Base-by-base conservation (phyloP, 176 grass and related monocot genomes). In the Oryza meridionalis region DNA sequence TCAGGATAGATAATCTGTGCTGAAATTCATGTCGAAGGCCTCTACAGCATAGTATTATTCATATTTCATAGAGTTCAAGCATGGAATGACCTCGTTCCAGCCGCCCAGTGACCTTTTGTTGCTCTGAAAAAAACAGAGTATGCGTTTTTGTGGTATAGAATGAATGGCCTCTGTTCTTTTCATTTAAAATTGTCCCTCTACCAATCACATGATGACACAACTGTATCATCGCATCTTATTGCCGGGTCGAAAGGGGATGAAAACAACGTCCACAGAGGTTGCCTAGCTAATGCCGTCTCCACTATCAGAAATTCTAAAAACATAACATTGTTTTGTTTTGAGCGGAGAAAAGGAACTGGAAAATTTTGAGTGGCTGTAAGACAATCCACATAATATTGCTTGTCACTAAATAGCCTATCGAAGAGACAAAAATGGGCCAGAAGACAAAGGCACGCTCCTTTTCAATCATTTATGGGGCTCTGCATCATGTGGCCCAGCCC, bases 181-280 rank as follows among this genome's bases (percentile, higher is more conserved):
- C 4, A 19, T 58, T 62, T 24, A n/a, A 62, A 24, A 62, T 0
- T 24, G 58, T 7, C 58, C 3, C 6, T 24, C n/a, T 11, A 2
- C 21, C 58, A 9, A 62, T 62, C 58, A 61, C 58, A 61, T 61
- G 58, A 22, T 24, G 58, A 11, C 19, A 62, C 21, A 5, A 22
- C n/a, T 62, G 10, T 62, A 62, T 62, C 21, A 62, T 62, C 21
- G n/a, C 21, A 62, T 62, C 21, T n/a, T 62, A 62, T 11, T 62
- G 58, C 58, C 58, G 58, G 58, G 58, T 24, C 21, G 9, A 24
- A 62, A 62, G n/a, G 21, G 58, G 58, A 2, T 62, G 10, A 69
- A 71, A 71, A 9, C 38, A 33, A 76, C 50, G 65, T 55, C 17
- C 73, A 71, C 4, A 59, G 58, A 77, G 77, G 25, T 25, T 69